Percentiles rank a stretch among this genome's conserved stretches.
Conservation (phyloP, 2,329 filamentous ascomycete species). For the Beauveria brongniartii region DNA sequence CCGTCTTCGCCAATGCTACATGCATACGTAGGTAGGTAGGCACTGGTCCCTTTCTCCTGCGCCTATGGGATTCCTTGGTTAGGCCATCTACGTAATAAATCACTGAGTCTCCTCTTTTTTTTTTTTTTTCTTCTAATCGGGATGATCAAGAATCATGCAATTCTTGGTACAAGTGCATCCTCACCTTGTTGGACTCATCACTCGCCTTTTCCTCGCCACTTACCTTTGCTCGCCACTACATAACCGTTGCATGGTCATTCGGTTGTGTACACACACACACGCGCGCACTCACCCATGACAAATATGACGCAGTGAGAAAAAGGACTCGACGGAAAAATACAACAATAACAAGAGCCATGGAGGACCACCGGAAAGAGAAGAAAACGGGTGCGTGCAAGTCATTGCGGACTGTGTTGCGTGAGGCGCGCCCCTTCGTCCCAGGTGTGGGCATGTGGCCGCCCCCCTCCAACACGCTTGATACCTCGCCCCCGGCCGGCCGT, state of each 20-base stretch:
- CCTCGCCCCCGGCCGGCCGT: not conserved
- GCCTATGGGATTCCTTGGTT: not conserved
- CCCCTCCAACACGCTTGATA: not conserved
- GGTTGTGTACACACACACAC: too few relatives aligned
- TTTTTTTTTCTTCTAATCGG: not conserved
- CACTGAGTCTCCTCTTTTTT: not conserved
- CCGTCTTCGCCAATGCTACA: not conserved
- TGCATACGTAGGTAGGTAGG: not conserved
- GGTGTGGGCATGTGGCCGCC: slow-evolving; percentile 8
- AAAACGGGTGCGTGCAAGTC: not conserved
- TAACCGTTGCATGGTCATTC: too few relatives aligned
- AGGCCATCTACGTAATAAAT: slow-evolving; percentile 2
- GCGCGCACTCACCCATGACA: not conserved
- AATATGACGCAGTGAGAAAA: not conserved
- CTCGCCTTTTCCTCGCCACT: not conserved
- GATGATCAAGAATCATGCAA: not conserved
- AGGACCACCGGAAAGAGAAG: not conserved
- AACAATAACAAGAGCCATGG: not conserved
- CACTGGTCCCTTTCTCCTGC: not conserved
- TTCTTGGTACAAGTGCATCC: not conserved
- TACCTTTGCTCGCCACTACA: too few relatives aligned
- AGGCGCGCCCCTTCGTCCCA: not conserved
- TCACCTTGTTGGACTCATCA: too few relatives aligned
- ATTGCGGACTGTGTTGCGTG: not conserved
- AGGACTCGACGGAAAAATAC: too few relatives aligned